Conservation (phyloP, 2,329 filamentous ascomycete species). For the Madurella mycetomatis region DNA sequence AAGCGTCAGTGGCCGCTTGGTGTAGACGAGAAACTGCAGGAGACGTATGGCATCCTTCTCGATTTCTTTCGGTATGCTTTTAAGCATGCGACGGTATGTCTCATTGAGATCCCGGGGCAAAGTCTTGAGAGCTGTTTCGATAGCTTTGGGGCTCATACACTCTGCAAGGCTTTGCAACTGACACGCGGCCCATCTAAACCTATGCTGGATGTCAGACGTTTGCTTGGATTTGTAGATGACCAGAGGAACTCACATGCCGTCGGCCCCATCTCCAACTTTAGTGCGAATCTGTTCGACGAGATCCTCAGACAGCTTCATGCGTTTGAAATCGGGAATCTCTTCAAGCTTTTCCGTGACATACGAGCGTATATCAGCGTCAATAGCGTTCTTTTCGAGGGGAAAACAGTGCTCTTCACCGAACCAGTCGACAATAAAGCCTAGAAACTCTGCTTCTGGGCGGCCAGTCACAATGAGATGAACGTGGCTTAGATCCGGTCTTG, state of each 20-base stretch:
- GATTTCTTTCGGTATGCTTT: neutral
- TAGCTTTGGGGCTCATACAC: neutral
- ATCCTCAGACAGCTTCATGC: neutral
- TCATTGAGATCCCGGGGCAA: neutral
- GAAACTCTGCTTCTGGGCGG: too few species aligned
- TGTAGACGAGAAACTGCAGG: conserved; percentile 1
- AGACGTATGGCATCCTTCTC: conserved; percentile 1
- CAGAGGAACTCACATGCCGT: neutral
- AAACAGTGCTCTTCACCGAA: too few species aligned
- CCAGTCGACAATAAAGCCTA: too few species aligned
- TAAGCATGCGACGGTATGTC: conserved; percentile 1
- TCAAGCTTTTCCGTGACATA: too few species aligned
- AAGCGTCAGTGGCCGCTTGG: neutral
- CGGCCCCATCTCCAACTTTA: conserved; percentile 1
- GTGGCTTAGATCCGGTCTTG: too few species aligned
- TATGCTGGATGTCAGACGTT: neutral
- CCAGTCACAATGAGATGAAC: too few species aligned
- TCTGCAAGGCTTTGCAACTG: neutral
- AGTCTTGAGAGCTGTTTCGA: neutral
- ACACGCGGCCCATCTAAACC: conserved; percentile 2
- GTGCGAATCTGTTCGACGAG: neutral
- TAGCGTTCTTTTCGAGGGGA: too few species aligned
- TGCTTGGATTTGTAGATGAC: neutral
- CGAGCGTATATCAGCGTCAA: too few species aligned
- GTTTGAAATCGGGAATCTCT: too few species aligned